These are phyloP conservation scores for Lactarius quietus DNA, from an alignment of 768 basidiomycete species.

Conservation along the genomic window DNA sequence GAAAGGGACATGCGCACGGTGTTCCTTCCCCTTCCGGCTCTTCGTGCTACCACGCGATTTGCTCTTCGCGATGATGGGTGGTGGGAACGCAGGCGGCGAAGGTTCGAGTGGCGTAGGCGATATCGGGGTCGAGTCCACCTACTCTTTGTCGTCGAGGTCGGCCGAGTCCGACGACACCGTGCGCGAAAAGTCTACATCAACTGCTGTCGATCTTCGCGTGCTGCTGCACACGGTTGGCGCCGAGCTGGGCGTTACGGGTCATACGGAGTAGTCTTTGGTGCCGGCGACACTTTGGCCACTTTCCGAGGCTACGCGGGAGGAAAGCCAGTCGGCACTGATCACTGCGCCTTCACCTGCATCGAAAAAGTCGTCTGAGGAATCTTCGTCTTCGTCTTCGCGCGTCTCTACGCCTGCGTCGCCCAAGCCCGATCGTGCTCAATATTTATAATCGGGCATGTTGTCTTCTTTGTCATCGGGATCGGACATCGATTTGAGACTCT, in stretches of 20 bases:
- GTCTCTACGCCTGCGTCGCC: slow-evolving; percentile 20
- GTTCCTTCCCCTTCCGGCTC: slow-evolving; percentile 40
- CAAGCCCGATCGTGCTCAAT: too few relatives aligned
- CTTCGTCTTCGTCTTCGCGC: slow-evolving; percentile 34
- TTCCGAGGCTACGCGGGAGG: slow-evolving; percentile 36
- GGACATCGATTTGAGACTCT: slow-evolving; percentile 76
- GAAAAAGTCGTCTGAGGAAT: slow-evolving; percentile 48
- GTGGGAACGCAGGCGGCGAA: slow-evolving; percentile 7
- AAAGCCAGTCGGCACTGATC: slow-evolving; percentile 40
- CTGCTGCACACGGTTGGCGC: slow-evolving; percentile 18
- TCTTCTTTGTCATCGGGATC: slow-evolving; percentile 61
- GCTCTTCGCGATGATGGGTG: slow-evolving; percentile 21
- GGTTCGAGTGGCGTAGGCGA: slow-evolving; percentile 28
- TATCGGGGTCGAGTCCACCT: slow-evolving; percentile 65
- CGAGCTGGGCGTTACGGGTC: slow-evolving; percentile 66
- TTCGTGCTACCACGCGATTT: slow-evolving; percentile 31
- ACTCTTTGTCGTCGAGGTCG: slow-evolving; percentile 46
- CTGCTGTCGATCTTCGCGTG: slow-evolving; percentile 30
- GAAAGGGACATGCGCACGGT: slow-evolving; percentile 31
- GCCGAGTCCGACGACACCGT: slow-evolving; percentile 38
- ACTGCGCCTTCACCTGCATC: slow-evolving; percentile 38
- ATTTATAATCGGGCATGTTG: slow-evolving; percentile 42
- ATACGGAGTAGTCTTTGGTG: slow-evolving; percentile 69
- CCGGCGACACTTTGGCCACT: slow-evolving; percentile 54
- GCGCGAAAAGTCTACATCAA: slow-evolving; percentile 30